Conservation (phyloP, 345 rosid species). For the Populus simonii region DNA sequence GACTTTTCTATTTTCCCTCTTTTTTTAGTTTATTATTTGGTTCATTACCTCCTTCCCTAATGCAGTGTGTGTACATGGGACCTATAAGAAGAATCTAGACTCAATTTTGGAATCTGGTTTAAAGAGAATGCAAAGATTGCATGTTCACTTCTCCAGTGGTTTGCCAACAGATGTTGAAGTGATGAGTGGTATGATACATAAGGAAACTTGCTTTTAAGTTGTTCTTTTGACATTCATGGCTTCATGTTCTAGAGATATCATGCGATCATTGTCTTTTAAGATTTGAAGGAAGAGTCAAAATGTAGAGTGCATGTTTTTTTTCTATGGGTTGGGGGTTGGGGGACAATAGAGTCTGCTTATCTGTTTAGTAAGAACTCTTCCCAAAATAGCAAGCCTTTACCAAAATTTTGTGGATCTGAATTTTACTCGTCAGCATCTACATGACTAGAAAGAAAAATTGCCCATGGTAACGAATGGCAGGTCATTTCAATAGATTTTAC, state of each 20-base stretch:
- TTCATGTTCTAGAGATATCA: not conserved
- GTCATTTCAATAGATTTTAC: not conserved
- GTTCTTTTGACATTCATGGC: not conserved
- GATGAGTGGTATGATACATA: constrained; percentile 58
- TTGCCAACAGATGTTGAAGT: constrained; percentile 81
- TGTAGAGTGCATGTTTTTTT: not conserved
- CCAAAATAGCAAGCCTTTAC: not conserved
- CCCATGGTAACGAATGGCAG: not conserved
- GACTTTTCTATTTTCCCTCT: not conserved
- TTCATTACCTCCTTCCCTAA: not conserved
- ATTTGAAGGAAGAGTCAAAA: not conserved
- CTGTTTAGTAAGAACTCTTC: not conserved
- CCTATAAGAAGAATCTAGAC: constrained; percentile 66
- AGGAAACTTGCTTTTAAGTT: not conserved
- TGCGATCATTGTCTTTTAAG: not conserved
- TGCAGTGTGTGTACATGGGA: constrained; percentile 90
- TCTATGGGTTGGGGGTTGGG: not conserved
- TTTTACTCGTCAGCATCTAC: too few relatives aligned
- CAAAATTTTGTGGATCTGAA: not conserved
- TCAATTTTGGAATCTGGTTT: constrained; percentile 72
- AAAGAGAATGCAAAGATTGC: constrained; percentile 79
- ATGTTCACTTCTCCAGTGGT: constrained; percentile 85
- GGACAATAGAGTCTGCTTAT: not conserved
- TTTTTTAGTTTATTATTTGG: not conserved
- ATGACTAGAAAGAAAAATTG: too few relatives aligned